phyloP scores from a whole-genome alignment of 2,329 filamentous ascomycete species.

The Claviceps pusilla region DNA sequence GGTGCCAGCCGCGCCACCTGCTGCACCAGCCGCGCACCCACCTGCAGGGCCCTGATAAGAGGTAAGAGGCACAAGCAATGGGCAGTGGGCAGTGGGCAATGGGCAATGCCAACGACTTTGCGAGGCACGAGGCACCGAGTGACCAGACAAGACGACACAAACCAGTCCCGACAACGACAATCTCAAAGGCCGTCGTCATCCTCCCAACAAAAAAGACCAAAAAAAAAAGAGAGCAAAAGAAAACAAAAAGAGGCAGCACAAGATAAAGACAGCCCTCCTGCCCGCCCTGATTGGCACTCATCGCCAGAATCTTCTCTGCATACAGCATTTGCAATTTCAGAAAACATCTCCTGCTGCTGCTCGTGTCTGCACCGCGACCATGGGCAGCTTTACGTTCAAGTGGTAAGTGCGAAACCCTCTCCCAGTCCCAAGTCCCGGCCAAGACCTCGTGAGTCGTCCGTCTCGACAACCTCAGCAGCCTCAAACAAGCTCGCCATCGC shows the following conservation, averaged over 20 bases:
- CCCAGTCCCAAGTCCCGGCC: background rate
- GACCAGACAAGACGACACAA: too few relatives aligned
- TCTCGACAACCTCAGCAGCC: too few relatives aligned
- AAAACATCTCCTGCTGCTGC: background rate
- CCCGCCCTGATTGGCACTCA: background rate
- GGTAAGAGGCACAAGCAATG: too few relatives aligned
- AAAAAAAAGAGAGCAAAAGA: background rate
- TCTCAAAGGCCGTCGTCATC: too few relatives aligned
- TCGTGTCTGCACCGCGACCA: conserved; percentile 20
- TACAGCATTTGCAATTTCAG: background rate
- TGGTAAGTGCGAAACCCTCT: conserved; percentile 35
- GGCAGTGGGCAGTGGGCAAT: too few relatives aligned
- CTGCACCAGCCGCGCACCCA: background rate
- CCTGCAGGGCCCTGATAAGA: background rate
- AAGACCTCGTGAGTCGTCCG: too few relatives aligned
- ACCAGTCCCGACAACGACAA: too few relatives aligned
- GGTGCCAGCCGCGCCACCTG: background rate
- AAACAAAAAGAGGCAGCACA: background rate
- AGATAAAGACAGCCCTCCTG: background rate
- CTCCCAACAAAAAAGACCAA: background rate
- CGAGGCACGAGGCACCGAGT: too few relatives aligned
- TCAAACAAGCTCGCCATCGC: too few relatives aligned
- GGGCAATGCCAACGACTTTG: too few relatives aligned
- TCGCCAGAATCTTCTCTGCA: background rate
- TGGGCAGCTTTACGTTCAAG: conserved; percentile 57